Evolutionary conservation across 225 moss, liverwort and hornwort species (phyloP).

Genomic region (Sphagnum contortum): DNA sequence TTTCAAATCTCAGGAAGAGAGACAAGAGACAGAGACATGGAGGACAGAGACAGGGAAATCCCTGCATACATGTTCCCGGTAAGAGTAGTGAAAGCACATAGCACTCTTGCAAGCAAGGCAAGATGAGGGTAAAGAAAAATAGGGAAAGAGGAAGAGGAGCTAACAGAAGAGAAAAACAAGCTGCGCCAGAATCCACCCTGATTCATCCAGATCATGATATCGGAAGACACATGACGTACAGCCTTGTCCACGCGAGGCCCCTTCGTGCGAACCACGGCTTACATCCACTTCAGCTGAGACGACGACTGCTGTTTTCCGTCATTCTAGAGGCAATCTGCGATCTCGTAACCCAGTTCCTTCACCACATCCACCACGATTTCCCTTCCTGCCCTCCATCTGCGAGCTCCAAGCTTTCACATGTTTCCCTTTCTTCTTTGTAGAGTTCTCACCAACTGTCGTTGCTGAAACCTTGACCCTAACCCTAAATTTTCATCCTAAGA

Average conservation of each 20-base stretch:
- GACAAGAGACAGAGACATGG: neutral
- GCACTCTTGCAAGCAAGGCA: too few species aligned
- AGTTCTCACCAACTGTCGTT: too few species aligned
- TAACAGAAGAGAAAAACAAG: conserved; percentile 62
- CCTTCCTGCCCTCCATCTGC: neutral
- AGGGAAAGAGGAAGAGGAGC: neutral
- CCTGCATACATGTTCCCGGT: too few species aligned
- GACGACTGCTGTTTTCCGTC: conserved; percentile 9
- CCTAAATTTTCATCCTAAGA: too few species aligned
- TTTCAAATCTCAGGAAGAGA: neutral
- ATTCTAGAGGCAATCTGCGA: conserved; percentile 13
- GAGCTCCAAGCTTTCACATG: too few species aligned
- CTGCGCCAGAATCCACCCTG: conserved; percentile 72
- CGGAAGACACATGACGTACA: conserved; percentile 26
- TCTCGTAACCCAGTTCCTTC: conserved; percentile 37
- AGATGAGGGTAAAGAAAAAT: neutral
- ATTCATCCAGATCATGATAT: conserved; percentile 66
- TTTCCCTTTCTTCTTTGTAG: too few species aligned
- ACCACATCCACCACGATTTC: conserved; percentile 33
- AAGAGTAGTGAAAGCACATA: too few species aligned
- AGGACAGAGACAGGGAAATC: neutral
- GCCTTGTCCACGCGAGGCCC: conserved; percentile 50
- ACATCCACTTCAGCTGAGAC: conserved; percentile 27
- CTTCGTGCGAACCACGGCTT: conserved; percentile 29
- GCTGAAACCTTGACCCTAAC: too few species aligned